Percentiles rank a stretch among this genome's conserved stretches.
Conservation (phyloP, 345 rosid species). For the Clarkia xantiana region DNA sequence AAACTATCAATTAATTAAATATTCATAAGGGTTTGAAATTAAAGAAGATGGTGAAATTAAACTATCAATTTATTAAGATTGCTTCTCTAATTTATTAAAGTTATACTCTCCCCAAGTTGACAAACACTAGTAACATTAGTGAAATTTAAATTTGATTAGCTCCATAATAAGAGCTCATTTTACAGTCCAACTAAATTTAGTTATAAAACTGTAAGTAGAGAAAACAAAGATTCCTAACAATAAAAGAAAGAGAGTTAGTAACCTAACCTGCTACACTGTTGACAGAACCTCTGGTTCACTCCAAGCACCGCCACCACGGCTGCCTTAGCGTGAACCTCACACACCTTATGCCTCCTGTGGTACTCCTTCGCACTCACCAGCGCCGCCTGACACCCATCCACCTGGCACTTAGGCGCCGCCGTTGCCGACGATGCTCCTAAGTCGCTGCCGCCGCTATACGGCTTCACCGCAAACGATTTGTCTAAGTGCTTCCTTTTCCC, state of each 20-base stretch:
- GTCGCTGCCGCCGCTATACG: constrained; percentile 7
- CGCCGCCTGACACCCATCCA: constrained; percentile 54
- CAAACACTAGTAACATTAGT: no score
- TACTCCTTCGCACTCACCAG: constrained; percentile 54
- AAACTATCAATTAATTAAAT: no score
- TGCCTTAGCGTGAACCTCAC: constrained; percentile 67
- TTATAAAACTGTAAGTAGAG: no score
- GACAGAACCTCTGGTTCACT: constrained; percentile 69
- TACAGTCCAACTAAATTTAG: no score
- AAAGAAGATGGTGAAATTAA: no score
- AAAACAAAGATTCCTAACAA: no score
- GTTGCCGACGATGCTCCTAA: constrained; percentile 10
- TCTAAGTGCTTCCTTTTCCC: constrained; percentile 45
- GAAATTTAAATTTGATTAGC: no score
- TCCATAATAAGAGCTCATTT: no score
- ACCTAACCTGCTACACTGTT: constrained; percentile 73
- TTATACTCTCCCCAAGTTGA: no score
- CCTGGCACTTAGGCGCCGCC: constrained; percentile 49
- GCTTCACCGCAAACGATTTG: constrained; percentile 3
- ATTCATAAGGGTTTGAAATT: no score
- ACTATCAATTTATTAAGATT: no score
- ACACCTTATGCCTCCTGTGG: constrained; percentile 70
- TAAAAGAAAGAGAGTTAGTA: neutral
- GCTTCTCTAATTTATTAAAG: no score
- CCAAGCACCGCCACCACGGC: constrained; percentile 54